Percentiles rank a stretch among this genome's conserved stretches.
phyloP scores from a whole-genome alignment of 371 early-diverging fungal species.

The Mucor piriformis region DNA sequence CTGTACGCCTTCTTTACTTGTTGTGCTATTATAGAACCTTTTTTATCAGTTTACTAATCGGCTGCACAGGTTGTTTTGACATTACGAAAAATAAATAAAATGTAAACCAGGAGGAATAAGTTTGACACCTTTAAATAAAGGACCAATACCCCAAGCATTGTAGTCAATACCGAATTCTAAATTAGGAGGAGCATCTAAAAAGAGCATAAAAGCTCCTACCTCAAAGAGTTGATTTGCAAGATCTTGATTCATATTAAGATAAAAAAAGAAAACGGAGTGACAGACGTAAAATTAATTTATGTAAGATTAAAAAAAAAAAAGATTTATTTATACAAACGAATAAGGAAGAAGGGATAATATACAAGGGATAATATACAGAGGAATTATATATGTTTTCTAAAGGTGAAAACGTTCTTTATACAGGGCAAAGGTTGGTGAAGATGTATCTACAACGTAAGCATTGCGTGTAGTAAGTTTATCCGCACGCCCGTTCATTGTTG shows the following conservation, averaged over 20 bases:
- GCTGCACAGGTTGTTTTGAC: no score
- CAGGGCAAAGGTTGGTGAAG: slow-evolving; percentile 22
- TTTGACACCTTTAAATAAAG: slow-evolving; percentile 90
- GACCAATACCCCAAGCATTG: slow-evolving; percentile 90
- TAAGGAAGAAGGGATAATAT: neutral
- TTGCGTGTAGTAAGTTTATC: slow-evolving; percentile 4
- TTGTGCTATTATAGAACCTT: slow-evolving; percentile 30
- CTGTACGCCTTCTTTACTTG: slow-evolving; percentile 57
- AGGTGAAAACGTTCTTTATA: slow-evolving; percentile 17
- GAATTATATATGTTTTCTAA: neutral
- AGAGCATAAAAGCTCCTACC: slow-evolving; percentile 76
- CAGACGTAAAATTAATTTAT: neutral
- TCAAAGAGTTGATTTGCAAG: slow-evolving; percentile 76
- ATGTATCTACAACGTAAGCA: slow-evolving; percentile 14
- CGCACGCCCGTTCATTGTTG: neutral
- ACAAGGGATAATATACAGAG: neutral
- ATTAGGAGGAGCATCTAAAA: slow-evolving; percentile 81
- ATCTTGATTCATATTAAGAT: slow-evolving; percentile 75
- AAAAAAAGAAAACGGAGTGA: neutral
- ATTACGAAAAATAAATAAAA: slow-evolving; percentile 85
- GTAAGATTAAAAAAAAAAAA: neutral
- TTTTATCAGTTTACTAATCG: neutral
- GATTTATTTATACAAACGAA: neutral
- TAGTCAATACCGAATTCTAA: slow-evolving; percentile 92
- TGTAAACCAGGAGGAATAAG: slow-evolving; percentile 94